Conservation (phyloP, 164 flowering plant genomes). For the Magnolia sinica region DNA sequence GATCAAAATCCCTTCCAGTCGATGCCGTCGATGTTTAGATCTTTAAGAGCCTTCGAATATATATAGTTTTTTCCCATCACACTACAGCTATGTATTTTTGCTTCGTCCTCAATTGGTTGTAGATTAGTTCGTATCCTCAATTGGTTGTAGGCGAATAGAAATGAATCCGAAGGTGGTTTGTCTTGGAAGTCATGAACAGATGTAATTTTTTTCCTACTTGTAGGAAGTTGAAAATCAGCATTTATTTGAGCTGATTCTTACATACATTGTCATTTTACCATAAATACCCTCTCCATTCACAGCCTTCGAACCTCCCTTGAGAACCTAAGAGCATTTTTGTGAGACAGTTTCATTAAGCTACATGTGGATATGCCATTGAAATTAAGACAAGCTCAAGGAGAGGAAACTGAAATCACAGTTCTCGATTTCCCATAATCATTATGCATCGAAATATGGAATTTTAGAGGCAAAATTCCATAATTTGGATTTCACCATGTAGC, state of each 20-base stretch:
- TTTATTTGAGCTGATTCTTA: neutral
- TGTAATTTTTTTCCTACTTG: neutral
- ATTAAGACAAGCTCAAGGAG: too few species aligned
- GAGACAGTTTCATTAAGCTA: too few species aligned
- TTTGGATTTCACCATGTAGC: too few species aligned
- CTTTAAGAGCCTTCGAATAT: neutral
- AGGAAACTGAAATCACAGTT: too few species aligned
- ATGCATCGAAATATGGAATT: too few species aligned
- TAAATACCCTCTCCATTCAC: neutral
- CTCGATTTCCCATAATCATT: too few species aligned
- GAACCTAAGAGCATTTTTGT: too few species aligned
- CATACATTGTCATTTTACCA: neutral
- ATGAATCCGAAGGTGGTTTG: neutral
- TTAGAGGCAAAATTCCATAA: too few species aligned
- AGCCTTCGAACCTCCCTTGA: too few species aligned
- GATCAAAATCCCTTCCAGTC: slow-evolving; percentile 33
- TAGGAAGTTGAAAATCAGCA: neutral
- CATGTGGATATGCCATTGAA: too few species aligned
- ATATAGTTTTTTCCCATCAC: neutral
- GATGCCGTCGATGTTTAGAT: slow-evolving; percentile 26
- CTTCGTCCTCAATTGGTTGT: neutral
- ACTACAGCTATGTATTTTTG: neutral
- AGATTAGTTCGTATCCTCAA: neutral
- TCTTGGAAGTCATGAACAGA: neutral
- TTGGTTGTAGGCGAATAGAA: slow-evolving; percentile 1